These are phyloP conservation scores for Flaveria robusta DNA, from an alignment of 129 eudicot genomes.

Conservation along the genomic window DNA sequence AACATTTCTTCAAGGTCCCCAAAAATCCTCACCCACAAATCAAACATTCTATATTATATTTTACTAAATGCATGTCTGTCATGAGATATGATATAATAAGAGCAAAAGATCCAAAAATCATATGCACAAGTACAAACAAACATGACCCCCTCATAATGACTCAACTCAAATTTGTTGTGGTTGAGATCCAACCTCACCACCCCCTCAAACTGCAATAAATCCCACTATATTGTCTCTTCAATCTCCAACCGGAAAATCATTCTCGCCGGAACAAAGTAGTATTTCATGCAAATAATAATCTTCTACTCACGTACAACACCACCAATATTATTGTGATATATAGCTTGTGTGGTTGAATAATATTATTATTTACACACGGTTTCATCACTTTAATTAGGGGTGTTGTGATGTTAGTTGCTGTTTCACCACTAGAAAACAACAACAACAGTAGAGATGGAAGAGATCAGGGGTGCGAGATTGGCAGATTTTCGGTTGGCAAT, in stretches of 20 bases:
- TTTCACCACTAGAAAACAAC: slow-evolving; percentile 58
- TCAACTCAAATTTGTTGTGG: slow-evolving; percentile 58
- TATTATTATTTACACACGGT: too few species aligned
- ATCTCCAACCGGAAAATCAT: background rate
- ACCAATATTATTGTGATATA: too few species aligned
- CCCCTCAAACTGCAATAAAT: slow-evolving; percentile 38
- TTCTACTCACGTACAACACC: too few species aligned
- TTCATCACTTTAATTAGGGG: background rate
- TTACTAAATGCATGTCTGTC: background rate
- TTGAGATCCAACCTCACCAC: slow-evolving; percentile 55
- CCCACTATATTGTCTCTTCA: too few species aligned
- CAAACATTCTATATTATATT: slow-evolving; percentile 23
- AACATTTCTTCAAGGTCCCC: slow-evolving; percentile 43
- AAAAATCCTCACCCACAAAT: slow-evolving; percentile 64
- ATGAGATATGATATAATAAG: slow-evolving; percentile 23
- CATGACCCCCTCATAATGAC: slow-evolving; percentile 31
- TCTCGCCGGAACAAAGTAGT: too few species aligned
- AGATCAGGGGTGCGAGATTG: slow-evolving; percentile 43
- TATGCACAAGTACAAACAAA: slow-evolving; percentile 49
- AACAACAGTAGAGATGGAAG: slow-evolving; percentile 44
- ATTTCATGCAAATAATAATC: too few species aligned
- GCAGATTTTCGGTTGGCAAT: slow-evolving; percentile 40
- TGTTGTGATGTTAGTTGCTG: slow-evolving; percentile 73
- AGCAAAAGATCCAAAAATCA: slow-evolving; percentile 40
- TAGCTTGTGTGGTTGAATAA: too few species aligned